Evolutionary conservation across 176 grass and related monocot species (phyloP).

Genomic region (Oryza meyeriana): DNA sequence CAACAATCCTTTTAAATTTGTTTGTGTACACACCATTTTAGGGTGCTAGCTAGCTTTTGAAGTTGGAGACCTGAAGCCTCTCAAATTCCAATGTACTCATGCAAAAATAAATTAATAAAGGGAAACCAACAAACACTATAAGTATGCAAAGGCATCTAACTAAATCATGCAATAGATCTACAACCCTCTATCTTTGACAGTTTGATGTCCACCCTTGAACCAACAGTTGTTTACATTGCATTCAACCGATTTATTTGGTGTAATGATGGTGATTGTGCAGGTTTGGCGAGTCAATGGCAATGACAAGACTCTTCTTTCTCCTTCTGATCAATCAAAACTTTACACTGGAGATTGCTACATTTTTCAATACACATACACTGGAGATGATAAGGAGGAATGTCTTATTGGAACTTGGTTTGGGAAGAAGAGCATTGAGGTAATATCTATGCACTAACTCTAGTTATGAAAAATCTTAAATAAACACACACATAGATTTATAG

Average conservation of each 20-base stretch:
- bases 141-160: neutral
- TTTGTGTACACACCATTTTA: neutral
- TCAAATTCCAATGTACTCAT: neutral
- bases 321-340: constrained; percentile 66
- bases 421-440: constrained; percentile 79
- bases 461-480: constrained; percentile 19
- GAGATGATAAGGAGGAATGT: constrained; percentile 86
- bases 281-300: constrained; percentile 86
- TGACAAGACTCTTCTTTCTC: constrained; percentile 63
- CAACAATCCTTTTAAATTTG: neutral
- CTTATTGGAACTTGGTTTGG: constrained; percentile 98
- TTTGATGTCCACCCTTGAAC: neutral
- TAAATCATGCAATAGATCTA: neutral
- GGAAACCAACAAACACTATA: neutral
- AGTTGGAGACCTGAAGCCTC: neutral
- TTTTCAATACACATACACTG: constrained; percentile 85
- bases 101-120: constrained; percentile 3
- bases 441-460: neutral
- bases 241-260: constrained; percentile 16
- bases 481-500: neutral
- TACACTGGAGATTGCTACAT: constrained; percentile 94
- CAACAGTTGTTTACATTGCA: constrained; percentile 5
- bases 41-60: constrained; percentile 15
- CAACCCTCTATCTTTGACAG: constrained; percentile 7
- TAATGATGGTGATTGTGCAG: constrained; percentile 43